These are phyloP conservation scores for Chaetomium globosum DNA, from an alignment of 2,329 filamentous ascomycete genomes.

Conservation along the genomic window DNA sequence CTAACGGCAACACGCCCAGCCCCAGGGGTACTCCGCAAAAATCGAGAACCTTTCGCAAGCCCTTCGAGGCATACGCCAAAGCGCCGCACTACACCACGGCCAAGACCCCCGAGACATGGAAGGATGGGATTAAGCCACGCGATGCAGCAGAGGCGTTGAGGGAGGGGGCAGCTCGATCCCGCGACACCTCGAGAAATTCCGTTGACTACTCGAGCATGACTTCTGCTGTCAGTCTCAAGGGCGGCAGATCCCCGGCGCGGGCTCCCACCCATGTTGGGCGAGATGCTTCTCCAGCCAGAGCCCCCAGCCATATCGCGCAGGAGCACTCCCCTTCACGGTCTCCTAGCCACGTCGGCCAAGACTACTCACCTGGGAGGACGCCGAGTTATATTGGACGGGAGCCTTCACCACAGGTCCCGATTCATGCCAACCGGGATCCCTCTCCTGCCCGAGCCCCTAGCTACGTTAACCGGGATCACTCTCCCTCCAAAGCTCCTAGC, in stretches of 20 bases:
- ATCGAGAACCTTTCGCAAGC: conserved; percentile 65
- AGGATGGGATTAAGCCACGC: conserved; percentile 45
- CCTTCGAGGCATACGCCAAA: conserved; percentile 68
- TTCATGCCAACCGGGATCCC: neutral
- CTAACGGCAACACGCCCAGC: conserved; percentile 57
- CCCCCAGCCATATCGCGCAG: conserved; percentile 2
- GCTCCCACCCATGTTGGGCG: conserved; percentile 10
- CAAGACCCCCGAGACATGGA: conserved; percentile 62
- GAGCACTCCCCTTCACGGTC: conserved; percentile 7
- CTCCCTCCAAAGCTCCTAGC: neutral
- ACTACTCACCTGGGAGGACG: neutral
- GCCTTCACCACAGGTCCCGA: conserved; percentile 31
- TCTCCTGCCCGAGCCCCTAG: conserved; percentile 3
- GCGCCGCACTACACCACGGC: conserved; percentile 67
- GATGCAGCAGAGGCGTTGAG: conserved; percentile 60
- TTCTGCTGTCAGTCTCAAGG: conserved; percentile 41
- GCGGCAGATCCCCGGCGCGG: conserved; percentile 19
- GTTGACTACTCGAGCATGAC: conserved; percentile 37
- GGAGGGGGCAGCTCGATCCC: conserved; percentile 46
- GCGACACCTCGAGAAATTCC: conserved; percentile 50
- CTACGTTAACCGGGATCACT: neutral
- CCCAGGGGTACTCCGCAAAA: conserved; percentile 60
- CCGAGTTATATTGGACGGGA: conserved; percentile 1
- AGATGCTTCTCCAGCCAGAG: conserved; percentile 27
- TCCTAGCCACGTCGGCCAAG: neutral